These are phyloP conservation scores for Kwoniella shivajii DNA, from an alignment of 1,284 basidiomycete genomes.

Conservation along the genomic window DNA sequence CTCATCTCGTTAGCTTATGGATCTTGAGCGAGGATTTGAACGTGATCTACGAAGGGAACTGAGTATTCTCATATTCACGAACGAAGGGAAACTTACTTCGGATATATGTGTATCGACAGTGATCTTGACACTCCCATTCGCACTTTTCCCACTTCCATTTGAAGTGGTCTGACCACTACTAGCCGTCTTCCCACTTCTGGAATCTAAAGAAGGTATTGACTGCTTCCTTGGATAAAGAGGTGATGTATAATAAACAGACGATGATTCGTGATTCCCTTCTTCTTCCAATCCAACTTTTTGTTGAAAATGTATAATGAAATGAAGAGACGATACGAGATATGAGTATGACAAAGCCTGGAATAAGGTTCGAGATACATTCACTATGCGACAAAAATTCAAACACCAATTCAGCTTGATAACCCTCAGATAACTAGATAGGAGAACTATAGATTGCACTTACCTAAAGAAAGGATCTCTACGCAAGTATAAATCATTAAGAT, in stretches of 20 bases:
- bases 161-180: not conserved
- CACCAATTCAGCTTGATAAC: not conserved
- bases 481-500: conserved; percentile 1
- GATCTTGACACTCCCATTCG: conserved; percentile 3
- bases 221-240: not conserved
- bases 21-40: not conserved
- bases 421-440: not conserved
- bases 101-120: conserved; percentile 2
- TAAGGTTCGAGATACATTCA: conserved; percentile 1
- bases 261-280: not conserved
- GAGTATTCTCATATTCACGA: not conserved
- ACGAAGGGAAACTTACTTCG: conserved; percentile 1
- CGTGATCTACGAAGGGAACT: not conserved
- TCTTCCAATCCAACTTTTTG: not conserved
- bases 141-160: not conserved
- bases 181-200: not conserved
- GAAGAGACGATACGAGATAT: not conserved
- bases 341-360: not conserved
- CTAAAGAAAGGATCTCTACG: not conserved
- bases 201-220: not conserved
- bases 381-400: not conserved
- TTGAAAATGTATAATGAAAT: not conserved
- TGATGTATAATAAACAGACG: not conserved
- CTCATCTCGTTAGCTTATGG: not conserved
- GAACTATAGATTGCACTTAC: not conserved